A percentile compares a stretch with the other conserved stretches of the same genome.
phyloP scores from a whole-genome alignment of 169 alveolate species.

The Plasmodium vivax region DNA sequence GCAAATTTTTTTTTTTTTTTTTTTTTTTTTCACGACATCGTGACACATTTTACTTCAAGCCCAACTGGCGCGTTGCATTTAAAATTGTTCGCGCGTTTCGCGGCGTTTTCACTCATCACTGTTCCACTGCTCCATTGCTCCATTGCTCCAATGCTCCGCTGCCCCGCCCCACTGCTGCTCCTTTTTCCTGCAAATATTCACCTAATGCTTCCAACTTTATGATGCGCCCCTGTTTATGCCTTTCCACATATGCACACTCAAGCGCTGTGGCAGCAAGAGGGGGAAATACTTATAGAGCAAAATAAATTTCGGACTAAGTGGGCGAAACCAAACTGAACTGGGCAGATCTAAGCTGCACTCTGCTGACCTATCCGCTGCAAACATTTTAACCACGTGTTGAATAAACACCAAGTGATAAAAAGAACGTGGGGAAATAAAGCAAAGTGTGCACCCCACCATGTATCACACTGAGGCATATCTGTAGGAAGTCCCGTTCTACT shows the following conservation, averaged over 20 bases:
- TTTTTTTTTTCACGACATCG: conserved; percentile 6
- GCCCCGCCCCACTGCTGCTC: background rate
- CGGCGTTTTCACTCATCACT: background rate
- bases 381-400: background rate
- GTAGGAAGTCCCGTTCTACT: background rate
- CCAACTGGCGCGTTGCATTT: background rate
- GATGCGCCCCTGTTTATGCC: background rate
- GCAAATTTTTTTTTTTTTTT: background rate
- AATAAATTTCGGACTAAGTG: background rate
- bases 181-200: background rate
- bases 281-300: background rate
- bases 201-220: background rate
- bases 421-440: background rate
- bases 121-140: background rate
- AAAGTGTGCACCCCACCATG: background rate
- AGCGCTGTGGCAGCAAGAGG: background rate
- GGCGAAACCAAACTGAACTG: background rate
- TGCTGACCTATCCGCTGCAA: background rate
- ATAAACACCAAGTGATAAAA: background rate
- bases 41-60: conserved; percentile 3
- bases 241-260: background rate
- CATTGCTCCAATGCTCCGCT: background rate
- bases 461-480: background rate
- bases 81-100: background rate
- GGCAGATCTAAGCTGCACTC: background rate